Evolutionary conservation across 768 basidiomycete genomes (phyloP), one percentile per base, ranked within the genome.

Genomic region (Mycena sanguinolenta): DNA sequence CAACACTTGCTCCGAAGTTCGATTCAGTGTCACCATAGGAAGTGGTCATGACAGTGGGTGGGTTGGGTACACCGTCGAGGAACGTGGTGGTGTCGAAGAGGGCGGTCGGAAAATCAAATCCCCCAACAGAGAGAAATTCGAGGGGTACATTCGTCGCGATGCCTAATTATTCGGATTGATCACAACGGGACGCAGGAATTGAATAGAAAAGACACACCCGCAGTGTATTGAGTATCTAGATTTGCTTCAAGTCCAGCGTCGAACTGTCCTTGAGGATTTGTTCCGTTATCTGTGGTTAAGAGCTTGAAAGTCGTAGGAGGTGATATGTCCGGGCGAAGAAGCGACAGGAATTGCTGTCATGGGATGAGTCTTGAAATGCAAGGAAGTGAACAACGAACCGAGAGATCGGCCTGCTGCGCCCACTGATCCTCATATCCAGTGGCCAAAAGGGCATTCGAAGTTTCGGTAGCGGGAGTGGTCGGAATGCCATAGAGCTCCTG

Each of bases 51-150:
- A 65, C 64, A 10, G 55, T 28, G 3, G 65, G 65, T 3, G 57
- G 65, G n/a, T 25, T 39, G 1, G 27, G 30, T 12, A 66, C 30
- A 5, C 65, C 46, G 44, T 58, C 32, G 7, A 66, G 65, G 46
- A 66, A 66, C 5, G 46, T 58, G 16, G 65, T 39, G 14, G 65
- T 66, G 34, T 66, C 65, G 23, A 66, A 17, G 14, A 66, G 50
- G 7, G 44, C 44, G 16, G 44, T 50, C 14, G 25, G 13, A n/a
- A 66, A 59, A n/a, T 50, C 65, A 84, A 46, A 44, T 16, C 65
- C 65, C 36, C 14, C 14, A 38, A 7, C 36, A 38, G n/a, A n/a
- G n/a, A n/a, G n/a, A n/a, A n/a, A n/a, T n/a, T n/a, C n/a, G n/a
- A n/a, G n/a, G n/a, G n/a, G 36, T 38, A 66, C 55, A 27, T 34